Evolutionary conservation across 2,329 filamentous ascomycete genomes (phyloP).

Genomic region (Diaporthe ilicicola): DNA sequence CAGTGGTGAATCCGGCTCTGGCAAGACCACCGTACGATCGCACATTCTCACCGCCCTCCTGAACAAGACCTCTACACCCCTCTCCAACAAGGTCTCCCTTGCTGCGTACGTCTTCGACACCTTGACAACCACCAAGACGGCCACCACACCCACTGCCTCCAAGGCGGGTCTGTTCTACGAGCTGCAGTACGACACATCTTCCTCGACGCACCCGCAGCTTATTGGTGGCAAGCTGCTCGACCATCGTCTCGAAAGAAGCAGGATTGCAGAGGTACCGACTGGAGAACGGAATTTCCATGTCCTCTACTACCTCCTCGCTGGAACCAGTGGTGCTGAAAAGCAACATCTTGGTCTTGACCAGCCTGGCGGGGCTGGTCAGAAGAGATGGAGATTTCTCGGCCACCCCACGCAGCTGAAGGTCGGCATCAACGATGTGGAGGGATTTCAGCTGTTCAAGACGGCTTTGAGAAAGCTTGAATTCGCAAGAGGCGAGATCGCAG

Average conservation of each 20-base stretch:
- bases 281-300: conserved; percentile 97
- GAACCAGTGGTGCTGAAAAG: conserved; percentile 91
- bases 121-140: conserved; percentile 95
- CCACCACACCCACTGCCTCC: conserved; percentile 93
- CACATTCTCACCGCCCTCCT: conserved; percentile 88
- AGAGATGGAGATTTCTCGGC: conserved; percentile 94
- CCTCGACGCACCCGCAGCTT: conserved; percentile 83
- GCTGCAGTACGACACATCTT: conserved; percentile 92
- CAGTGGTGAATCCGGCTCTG: conserved; percentile 94
- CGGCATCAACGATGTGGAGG: conserved; percentile 93
- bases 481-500: conserved; percentile 89
- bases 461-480: conserved; percentile 95
- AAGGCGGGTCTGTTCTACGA: conserved; percentile 97
- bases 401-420: conserved; percentile 97
- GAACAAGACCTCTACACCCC: conserved; percentile 87
- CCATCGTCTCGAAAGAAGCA: conserved; percentile 89
- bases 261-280: conserved; percentile 90
- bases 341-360: conserved; percentile 76
- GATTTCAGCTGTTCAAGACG: conserved; percentile 97
- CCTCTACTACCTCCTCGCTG: conserved; percentile 92
- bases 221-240: conserved; percentile 95
- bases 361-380: conserved; percentile 61
- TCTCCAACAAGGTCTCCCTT: conserved; percentile 92
- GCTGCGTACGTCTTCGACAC: conserved; percentile 96
- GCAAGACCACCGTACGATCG: conserved; percentile 93